phyloP scores from a whole-genome alignment of 176 grass and related monocot species.

The Leersia perrieri region DNA sequence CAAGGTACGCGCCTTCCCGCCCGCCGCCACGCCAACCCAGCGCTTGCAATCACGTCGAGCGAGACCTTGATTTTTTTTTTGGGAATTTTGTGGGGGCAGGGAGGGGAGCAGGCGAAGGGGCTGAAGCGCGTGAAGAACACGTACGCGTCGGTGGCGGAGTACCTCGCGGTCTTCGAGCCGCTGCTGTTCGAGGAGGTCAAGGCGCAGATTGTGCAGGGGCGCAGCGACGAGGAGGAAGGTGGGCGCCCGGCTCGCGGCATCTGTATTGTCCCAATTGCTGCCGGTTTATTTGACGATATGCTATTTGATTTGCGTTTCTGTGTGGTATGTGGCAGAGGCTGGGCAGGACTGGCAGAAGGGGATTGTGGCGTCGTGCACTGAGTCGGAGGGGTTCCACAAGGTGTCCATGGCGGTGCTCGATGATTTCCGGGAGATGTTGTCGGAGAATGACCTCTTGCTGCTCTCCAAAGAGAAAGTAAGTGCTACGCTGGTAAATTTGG shows the following conservation, averaged over 20 bases:
- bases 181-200: conserved; percentile 98
- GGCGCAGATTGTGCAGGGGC: conserved; percentile 77
- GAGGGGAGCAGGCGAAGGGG: conserved; percentile 28
- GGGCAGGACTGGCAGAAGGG: conserved; percentile 70
- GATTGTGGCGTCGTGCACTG: conserved; percentile 27
- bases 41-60: background rate
- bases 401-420: conserved; percentile 55
- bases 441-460: conserved; percentile 89
- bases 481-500: background rate
- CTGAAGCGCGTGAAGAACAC: conserved; percentile 61
- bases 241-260: background rate
- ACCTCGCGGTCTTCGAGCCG: conserved; percentile 75
- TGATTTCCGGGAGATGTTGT: conserved; percentile 50
- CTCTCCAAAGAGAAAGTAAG: conserved; percentile 82
- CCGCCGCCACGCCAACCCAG: too few relatives aligned
- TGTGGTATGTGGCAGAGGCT: conserved; percentile 37
- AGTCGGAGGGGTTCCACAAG: conserved; percentile 83
- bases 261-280: background rate
- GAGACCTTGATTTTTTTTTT: background rate
- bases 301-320: conserved; percentile 8
- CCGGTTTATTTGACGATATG: background rate
- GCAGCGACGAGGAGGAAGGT: conserved; percentile 69
- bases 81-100: conserved; percentile 45
- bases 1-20: conserved; percentile 34
- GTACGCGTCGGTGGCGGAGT: conserved; percentile 70